These are phyloP conservation scores for Capillidium rhysosporum DNA, from an alignment of 371 early-diverging fungal species.

Conservation along the genomic window DNA sequence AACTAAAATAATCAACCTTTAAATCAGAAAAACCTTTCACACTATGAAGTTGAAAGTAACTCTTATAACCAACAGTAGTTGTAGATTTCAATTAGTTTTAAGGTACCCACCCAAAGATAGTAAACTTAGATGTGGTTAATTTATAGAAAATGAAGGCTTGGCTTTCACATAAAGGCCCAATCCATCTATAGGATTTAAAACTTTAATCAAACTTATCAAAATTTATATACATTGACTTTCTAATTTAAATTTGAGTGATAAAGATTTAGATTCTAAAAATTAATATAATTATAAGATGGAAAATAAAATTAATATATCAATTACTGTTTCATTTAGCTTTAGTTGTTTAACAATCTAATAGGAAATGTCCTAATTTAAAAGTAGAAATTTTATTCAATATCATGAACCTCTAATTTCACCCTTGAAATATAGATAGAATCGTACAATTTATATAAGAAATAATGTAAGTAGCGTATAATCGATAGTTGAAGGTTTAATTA, in stretches of 20 bases:
- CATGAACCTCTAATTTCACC: slow-evolving; percentile 31
- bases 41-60: slow-evolving; percentile 7
- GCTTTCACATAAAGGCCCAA: not conserved
- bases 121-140: no score
- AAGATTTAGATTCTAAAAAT: no score
- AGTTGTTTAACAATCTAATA: slow-evolving; percentile 12
- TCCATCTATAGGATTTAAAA: not conserved
- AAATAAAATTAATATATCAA: slow-evolving; percentile 10
- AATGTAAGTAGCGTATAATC: slow-evolving; percentile 52
- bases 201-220: not conserved
- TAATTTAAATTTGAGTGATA: no score
- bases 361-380: no score
- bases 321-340: slow-evolving; percentile 72
- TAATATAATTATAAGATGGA: no score
- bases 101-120: slow-evolving; percentile 5
- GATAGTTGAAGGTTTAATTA: slow-evolving; percentile 28
- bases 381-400: not conserved
- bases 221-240: not conserved
- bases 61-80: slow-evolving; percentile 7
- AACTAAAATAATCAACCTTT: no score
- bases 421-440: slow-evolving; percentile 57
- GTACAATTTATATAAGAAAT: slow-evolving; percentile 53
- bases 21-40: no score
- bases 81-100: slow-evolving; percentile 11
- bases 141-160: not conserved